Evolutionary conservation across 805 yeast genomes (phyloP).

Genomic region (Kodamaea jinghongensis): DNA sequence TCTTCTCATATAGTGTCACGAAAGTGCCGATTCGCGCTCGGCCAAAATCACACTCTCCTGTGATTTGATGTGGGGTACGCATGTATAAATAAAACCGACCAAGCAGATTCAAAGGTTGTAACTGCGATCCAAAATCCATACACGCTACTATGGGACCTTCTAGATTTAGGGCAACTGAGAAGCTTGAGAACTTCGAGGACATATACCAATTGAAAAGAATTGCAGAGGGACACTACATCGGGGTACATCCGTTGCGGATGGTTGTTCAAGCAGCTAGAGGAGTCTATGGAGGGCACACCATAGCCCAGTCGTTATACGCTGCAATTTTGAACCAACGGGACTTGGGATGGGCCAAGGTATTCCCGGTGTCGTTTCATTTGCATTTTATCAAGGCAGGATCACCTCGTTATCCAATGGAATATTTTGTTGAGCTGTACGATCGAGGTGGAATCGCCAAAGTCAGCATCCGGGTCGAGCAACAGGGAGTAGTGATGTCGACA

Average conservation of each 20-base stretch:
- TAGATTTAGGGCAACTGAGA: too few relatives aligned
- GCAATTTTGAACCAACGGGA: constrained; percentile 46
- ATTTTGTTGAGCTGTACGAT: constrained; percentile 51
- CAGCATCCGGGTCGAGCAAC: constrained; percentile 55
- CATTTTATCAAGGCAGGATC: constrained; percentile 59
- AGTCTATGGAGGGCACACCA: constrained; percentile 67
- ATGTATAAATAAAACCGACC: not conserved
- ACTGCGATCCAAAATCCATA: too few relatives aligned
- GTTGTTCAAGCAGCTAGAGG: constrained; percentile 54
- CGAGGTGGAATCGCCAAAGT: constrained; percentile 54
- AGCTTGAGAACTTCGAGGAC: constrained; percentile 27
- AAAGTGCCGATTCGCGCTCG: too few relatives aligned
- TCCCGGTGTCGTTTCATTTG: constrained; percentile 63
- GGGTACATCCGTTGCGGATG: constrained; percentile 31
- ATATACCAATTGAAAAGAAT: constrained; percentile 27
- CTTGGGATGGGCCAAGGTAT: constrained; percentile 17
- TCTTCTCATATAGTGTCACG: too few relatives aligned
- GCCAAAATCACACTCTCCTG: too few relatives aligned
- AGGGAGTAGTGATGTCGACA: constrained; percentile 47
- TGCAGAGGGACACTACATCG: constrained; percentile 27
- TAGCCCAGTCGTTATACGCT: constrained; percentile 64
- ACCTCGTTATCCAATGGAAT: constrained; percentile 44
- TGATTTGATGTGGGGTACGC: constrained; percentile 2
- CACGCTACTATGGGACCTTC: too few relatives aligned
- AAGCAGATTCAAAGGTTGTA: too few relatives aligned